phyloP scores from a whole-genome alignment of 495 filamentous ascomycete genomes.

The Tuber melanosporum region DNA sequence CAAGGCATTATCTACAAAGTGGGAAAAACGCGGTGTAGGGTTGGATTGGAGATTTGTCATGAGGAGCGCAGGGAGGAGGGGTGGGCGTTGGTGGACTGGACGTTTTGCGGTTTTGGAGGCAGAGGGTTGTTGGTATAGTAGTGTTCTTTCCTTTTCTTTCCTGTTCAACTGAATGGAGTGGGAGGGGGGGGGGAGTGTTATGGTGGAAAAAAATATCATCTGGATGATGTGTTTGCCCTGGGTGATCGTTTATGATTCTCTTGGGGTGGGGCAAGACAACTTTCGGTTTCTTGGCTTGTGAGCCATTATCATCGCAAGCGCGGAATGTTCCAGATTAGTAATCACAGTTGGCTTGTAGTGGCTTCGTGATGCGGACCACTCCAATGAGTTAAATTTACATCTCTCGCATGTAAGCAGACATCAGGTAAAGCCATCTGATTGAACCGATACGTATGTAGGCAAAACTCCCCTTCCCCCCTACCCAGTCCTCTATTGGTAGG shows the following conservation, averaged over 20 bases:
- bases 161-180: no score
- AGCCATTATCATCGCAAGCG: neutral
- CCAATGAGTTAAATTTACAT: neutral
- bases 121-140: neutral
- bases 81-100: slow-evolving; percentile 7
- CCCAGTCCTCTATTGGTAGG: neutral
- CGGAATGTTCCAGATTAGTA: neutral
- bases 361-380: neutral
- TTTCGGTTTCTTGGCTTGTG: neutral
- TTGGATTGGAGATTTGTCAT: slow-evolving; percentile 20
- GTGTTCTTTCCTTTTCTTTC: neutral
- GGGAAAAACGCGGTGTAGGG: no score
- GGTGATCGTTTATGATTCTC: neutral
- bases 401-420: neutral
- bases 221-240: neutral
- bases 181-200: neutral
- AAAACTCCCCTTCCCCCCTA: neutral
- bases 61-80: slow-evolving; percentile 24
- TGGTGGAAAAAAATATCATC: neutral
- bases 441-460: neutral
- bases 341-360: neutral
- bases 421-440: neutral
- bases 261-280: neutral
- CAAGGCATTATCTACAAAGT: slow-evolving; percentile 47
- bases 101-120: neutral